Evolutionary conservation across 2,329 filamentous ascomycete genomes (phyloP).

Genomic region (Penicillium sp.): DNA sequence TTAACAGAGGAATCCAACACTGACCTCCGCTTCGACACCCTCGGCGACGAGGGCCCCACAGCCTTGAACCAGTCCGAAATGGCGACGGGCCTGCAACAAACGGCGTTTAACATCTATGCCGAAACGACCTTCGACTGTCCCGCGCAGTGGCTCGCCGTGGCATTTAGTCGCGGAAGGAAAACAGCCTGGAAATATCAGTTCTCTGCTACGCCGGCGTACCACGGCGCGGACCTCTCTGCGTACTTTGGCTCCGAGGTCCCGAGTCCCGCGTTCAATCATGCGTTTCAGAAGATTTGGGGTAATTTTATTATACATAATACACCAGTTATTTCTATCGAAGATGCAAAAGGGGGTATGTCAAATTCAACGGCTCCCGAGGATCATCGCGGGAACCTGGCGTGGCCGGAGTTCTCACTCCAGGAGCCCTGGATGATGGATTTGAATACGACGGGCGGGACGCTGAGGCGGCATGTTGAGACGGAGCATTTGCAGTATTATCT

Average conservation of each 20-base stretch:
- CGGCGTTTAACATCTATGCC: conserved; percentile 57
- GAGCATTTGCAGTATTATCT: conserved; percentile 32
- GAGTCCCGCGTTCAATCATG: conserved; percentile 38
- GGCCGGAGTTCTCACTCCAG: conserved; percentile 41
- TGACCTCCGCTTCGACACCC: conserved; percentile 42
- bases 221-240: conserved; percentile 65
- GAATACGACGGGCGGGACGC: conserved; percentile 53
- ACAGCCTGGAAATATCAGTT: conserved; percentile 57
- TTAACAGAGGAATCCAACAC: conserved; percentile 30
- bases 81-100: conserved; percentile 59
- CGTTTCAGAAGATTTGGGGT: conserved; percentile 53
- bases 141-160: conserved; percentile 60
- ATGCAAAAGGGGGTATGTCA: conserved; percentile 26
- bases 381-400: conserved; percentile 35
- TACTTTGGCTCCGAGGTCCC: conserved; percentile 30
- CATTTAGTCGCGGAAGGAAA: conserved; percentile 43
- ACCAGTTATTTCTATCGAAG: conserved; percentile 32
- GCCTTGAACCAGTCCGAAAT: conserved; percentile 57
- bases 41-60: conserved; percentile 46
- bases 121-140: conserved; percentile 63
- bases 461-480: conserved; percentile 23
- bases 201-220: conserved; percentile 72
- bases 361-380: conserved; percentile 27
- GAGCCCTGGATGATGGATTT: conserved; percentile 50
- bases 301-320: conserved; percentile 52